Evolutionary conservation across 2,329 filamentous ascomycete species (phyloP).

Genomic region (Arthroderma sp.): DNA sequence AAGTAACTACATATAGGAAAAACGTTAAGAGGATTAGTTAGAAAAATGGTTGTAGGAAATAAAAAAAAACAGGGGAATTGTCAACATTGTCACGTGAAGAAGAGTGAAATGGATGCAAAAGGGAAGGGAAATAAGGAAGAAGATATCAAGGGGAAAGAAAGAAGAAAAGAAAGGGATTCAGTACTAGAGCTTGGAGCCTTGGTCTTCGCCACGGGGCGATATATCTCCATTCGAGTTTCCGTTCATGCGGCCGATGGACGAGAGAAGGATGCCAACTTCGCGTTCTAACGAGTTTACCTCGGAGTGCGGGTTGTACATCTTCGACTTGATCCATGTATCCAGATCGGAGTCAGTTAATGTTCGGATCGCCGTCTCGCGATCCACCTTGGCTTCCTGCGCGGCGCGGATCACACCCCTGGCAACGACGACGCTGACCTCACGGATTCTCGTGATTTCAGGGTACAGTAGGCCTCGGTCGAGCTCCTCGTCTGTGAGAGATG

Average conservation of each 20-base stretch:
- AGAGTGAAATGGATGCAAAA: background rate
- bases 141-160: conserved; percentile 4
- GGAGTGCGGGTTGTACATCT: conserved; percentile 40
- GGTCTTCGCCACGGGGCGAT: conserved; percentile 4
- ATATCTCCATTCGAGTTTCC: conserved; percentile 8
- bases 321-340: conserved; percentile 37
- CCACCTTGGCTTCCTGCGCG: conserved; percentile 68
- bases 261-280: conserved; percentile 35
- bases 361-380: conserved; percentile 36
- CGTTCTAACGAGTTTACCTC: conserved; percentile 38
- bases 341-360: conserved; percentile 33
- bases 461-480: conserved; percentile 76
- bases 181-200: conserved; percentile 8
- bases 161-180: conserved; percentile 1
- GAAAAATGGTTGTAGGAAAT: conserved; percentile 1
- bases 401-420: conserved; percentile 88
- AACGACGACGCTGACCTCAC: conserved; percentile 76
- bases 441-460: conserved; percentile 78
- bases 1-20: conserved; percentile 4
- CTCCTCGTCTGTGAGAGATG: conserved; percentile 69
- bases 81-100: background rate
- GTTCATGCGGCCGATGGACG: conserved; percentile 19
- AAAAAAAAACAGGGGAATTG: background rate
- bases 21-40: background rate
- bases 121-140: background rate